Conservation (phyloP, 176 grass and related monocot genomes). For the Pontederia paniculata region DNA sequence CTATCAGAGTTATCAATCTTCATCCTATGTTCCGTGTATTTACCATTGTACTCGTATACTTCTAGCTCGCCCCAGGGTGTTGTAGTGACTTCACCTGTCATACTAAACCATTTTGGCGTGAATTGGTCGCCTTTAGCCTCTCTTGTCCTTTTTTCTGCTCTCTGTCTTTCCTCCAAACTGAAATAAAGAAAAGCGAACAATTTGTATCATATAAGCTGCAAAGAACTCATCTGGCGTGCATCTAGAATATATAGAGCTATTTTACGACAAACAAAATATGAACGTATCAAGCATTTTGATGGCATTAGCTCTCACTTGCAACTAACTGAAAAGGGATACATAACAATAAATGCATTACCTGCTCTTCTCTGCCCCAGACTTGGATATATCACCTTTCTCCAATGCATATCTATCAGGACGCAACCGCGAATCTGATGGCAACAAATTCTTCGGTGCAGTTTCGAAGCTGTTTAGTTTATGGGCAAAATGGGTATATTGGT, state of each 20-base stretch:
- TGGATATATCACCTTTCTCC: constrained; percentile 86
- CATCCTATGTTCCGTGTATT: constrained; percentile 54
- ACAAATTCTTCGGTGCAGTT: constrained; percentile 61
- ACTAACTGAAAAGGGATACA: neutral
- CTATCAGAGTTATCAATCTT: constrained; percentile 34
- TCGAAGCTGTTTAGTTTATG: constrained; percentile 96
- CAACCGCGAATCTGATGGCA: constrained; percentile 83
- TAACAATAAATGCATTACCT: constrained; percentile 32
- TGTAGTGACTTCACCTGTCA: constrained; percentile 33
- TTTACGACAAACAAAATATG: too few relatives aligned
- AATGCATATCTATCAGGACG: constrained; percentile 82
- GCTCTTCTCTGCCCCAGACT: constrained; percentile 75
- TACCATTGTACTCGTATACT: constrained; percentile 81
- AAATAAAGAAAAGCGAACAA: neutral
- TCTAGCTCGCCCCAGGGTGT: constrained; percentile 92
- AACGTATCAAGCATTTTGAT: too few relatives aligned
- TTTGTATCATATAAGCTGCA: too few relatives aligned
- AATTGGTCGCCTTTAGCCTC: constrained; percentile 57
- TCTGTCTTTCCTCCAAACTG: constrained; percentile 86
- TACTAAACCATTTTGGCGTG: constrained; percentile 76
- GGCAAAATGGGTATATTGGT: constrained; percentile 81
- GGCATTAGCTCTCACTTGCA: too few relatives aligned
- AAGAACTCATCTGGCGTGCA: too few relatives aligned
- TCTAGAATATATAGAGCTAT: too few relatives aligned
- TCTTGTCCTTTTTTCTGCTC: constrained; percentile 73